These are phyloP conservation scores for Andrographis paniculata DNA, from an alignment of 305 asterid genomes.

Conservation along the genomic window DNA sequence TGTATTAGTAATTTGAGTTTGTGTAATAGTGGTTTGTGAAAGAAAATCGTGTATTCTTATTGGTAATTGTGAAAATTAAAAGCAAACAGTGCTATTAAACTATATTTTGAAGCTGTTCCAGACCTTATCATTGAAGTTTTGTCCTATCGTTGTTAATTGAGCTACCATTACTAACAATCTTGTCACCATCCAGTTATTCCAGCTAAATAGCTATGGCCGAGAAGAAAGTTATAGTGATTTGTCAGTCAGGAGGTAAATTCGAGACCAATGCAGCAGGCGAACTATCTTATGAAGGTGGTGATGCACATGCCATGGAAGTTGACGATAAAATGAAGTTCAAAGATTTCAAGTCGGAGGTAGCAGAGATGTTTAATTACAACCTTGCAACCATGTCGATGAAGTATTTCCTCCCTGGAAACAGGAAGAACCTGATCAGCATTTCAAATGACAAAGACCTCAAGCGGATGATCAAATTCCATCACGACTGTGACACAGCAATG, in stretches of 20 bases:
- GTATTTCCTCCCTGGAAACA: constrained; percentile 89
- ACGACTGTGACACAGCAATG: constrained; percentile 56
- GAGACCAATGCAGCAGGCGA: constrained; percentile 66
- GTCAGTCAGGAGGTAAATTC: constrained; percentile 93
- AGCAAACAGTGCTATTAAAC: no score
- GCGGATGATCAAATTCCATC: constrained; percentile 76
- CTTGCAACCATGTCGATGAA: constrained; percentile 53
- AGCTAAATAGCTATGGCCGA: constrained; percentile 66
- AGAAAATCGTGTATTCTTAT: no score
- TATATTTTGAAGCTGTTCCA: no score
- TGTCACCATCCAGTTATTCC: no score
- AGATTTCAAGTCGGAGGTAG: constrained; percentile 73
- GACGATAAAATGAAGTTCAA: constrained; percentile 68
- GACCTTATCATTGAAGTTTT: no score
- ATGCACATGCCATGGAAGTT: constrained; percentile 99
- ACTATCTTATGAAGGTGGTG: constrained; percentile 87
- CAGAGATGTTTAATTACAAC: constrained; percentile 81
- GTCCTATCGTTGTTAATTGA: no score
- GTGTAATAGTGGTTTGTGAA: no score
- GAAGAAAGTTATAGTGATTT: constrained; percentile 77
- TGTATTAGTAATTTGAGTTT: no score
- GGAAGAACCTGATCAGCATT: constrained; percentile 83
- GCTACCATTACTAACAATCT: no score
- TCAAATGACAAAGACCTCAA: constrained; percentile 92
- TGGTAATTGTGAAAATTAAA: no score